Evolutionary conservation across 2,329 filamentous ascomycete species (phyloP).

Genomic region (Phaeosphaeriaceae sp.): DNA sequence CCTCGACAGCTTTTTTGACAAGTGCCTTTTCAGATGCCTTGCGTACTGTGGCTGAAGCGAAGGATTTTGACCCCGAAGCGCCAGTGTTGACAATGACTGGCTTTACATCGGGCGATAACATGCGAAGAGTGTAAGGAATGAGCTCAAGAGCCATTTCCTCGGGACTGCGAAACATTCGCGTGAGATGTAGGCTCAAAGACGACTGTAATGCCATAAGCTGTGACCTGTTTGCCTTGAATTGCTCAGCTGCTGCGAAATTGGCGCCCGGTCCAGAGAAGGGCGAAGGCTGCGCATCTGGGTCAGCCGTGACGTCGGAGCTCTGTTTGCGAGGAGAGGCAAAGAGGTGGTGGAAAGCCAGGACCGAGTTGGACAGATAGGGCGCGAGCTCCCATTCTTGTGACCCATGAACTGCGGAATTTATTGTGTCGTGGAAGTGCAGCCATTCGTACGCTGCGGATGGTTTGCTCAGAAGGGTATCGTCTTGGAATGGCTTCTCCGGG

Average conservation of each 20-base stretch:
- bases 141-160: slow-evolving; percentile 82
- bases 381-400: slow-evolving; percentile 92
- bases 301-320: slow-evolving; percentile 48
- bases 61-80: slow-evolving; percentile 45
- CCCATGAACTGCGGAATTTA: slow-evolving; percentile 79
- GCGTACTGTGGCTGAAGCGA: slow-evolving; percentile 80
- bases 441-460: slow-evolving; percentile 89
- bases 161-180: slow-evolving; percentile 78
- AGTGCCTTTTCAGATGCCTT: slow-evolving; percentile 84
- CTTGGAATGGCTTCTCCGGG: slow-evolving; percentile 86
- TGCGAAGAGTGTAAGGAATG: slow-evolving; percentile 81
- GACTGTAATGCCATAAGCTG: slow-evolving; percentile 76
- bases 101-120: slow-evolving; percentile 88
- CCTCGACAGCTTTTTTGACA: slow-evolving; percentile 78
- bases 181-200: slow-evolving; percentile 73
- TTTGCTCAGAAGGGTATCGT: slow-evolving; percentile 89
- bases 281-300: slow-evolving; percentile 56
- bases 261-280: slow-evolving; percentile 85
- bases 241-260: slow-evolving; percentile 81
- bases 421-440: slow-evolving; percentile 89
- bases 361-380: slow-evolving; percentile 84
- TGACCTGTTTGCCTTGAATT: slow-evolving; percentile 77
- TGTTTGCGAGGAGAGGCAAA: slow-evolving; percentile 72
- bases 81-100: slow-evolving; percentile 81
- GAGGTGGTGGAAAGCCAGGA: slow-evolving; percentile 88